phyloP scores from a whole-genome alignment of 768 basidiomycete species.

The Tulasnella sp. region DNA sequence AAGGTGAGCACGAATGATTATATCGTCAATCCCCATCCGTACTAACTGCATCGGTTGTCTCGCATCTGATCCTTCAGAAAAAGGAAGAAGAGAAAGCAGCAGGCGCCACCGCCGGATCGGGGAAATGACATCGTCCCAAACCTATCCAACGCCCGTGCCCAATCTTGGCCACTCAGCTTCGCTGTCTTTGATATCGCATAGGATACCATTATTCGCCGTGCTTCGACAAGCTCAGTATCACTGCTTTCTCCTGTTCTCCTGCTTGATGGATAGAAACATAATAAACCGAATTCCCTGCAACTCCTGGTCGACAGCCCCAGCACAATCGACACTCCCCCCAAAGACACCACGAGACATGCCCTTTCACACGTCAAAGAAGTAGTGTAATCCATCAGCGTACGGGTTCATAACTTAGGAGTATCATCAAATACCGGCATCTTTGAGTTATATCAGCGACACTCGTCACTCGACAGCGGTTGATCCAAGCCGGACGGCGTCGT shows the following conservation, averaged over 20 bases:
- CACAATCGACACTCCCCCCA: too few species aligned
- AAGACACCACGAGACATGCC: too few species aligned
- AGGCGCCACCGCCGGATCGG: neutral
- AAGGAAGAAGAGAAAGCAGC: slow-evolving; percentile 8
- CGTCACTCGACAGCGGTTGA: neutral
- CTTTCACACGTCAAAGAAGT: too few species aligned
- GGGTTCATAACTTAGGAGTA: too few species aligned
- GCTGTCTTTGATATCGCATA: neutral
- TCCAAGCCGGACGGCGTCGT: neutral
- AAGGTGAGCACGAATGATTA: slow-evolving; percentile 1
- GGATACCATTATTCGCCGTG: neutral
- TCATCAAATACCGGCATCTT: too few species aligned
- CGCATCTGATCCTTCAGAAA: neutral
- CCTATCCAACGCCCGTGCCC: neutral
- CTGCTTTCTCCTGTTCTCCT: neutral
- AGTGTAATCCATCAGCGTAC: too few species aligned
- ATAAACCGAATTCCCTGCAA: neutral
- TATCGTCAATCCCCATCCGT: neutral
- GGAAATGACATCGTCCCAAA: neutral
- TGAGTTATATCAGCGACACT: neutral
- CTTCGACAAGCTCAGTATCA: neutral
- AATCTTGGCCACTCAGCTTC: neutral
- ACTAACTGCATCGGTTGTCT: too few species aligned
- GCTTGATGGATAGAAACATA: neutral
- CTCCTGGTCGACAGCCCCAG: neutral